A percentile compares a stretch with the other conserved stretches of the same genome.
phyloP scores from a whole-genome alignment of 495 filamentous ascomycete genomes.

The Neurospora sp. region DNA sequence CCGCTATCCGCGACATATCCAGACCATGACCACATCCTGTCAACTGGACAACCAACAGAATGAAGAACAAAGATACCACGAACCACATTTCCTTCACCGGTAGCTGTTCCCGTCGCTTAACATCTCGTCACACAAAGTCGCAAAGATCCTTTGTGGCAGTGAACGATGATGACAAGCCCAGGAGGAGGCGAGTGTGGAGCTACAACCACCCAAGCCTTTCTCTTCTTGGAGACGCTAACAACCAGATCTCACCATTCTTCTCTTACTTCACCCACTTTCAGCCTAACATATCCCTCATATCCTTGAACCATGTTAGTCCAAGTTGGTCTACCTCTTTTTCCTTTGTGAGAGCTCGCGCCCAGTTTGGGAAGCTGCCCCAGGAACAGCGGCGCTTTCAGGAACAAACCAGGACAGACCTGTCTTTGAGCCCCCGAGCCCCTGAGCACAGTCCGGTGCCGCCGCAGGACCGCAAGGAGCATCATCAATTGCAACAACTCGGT shows the following conservation, averaged over 20 bases:
- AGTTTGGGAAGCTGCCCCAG: neutral
- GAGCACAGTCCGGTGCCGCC: neutral
- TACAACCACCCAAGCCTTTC: neutral
- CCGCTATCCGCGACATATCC: neutral
- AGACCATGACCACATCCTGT: neutral
- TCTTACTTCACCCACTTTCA: neutral
- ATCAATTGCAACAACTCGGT: neutral
- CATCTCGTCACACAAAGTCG: neutral
- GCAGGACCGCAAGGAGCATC: neutral
- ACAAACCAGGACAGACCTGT: neutral
- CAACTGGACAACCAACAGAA: neutral
- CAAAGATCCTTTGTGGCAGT: neutral
- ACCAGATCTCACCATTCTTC: neutral
- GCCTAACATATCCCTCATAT: neutral
- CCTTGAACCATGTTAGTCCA: neutral
- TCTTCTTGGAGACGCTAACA: neutral
- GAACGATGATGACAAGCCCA: neutral
- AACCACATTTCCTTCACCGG: neutral
- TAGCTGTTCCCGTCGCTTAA: neutral
- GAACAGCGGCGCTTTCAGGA: neutral
- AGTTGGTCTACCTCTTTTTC: neutral
- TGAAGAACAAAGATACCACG: neutral
- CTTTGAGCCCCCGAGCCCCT: neutral
- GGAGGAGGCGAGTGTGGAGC: neutral
- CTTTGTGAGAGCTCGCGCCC: neutral